Percentiles rank a stretch among this genome's conserved stretches.
Evolutionary conservation across 257 asterid species (phyloP).

Genomic region (Datura wrightii): DNA sequence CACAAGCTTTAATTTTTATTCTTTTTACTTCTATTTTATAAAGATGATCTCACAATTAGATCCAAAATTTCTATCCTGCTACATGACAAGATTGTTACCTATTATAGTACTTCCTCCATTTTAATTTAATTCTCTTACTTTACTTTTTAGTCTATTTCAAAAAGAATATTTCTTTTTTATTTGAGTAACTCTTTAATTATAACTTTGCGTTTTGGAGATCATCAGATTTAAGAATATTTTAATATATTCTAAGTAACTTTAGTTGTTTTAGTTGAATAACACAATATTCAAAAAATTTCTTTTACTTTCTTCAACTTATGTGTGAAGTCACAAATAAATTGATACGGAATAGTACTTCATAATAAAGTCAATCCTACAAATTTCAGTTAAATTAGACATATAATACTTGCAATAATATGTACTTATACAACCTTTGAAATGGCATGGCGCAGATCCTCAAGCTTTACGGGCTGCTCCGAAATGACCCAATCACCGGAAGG

Average conservation of each 20-base stretch:
- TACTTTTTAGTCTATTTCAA: too few species aligned
- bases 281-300: too few species aligned
- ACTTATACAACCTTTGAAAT: constrained; percentile 73
- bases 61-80: constrained; percentile 1
- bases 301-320: too few species aligned
- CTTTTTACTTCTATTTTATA: neutral
- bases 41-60: neutral
- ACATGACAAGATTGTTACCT: neutral
- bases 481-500: constrained; percentile 92
- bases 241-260: too few species aligned
- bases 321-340: too few species aligned
- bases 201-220: too few species aligned
- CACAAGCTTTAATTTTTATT: neutral
- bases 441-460: constrained; percentile 80
- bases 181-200: too few species aligned
- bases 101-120: neutral
- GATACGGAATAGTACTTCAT: too few species aligned
- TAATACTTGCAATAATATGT: neutral
- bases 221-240: too few species aligned
- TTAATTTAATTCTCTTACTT: too few species aligned
- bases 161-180: too few species aligned
- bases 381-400: neutral
- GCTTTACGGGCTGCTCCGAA: constrained; percentile 72
- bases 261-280: too few species aligned
- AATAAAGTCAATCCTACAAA: neutral